Percentiles rank a stretch among this genome's conserved stretches.
phyloP scores from a whole-genome alignment of 305 asterid species.

The Fraxinus floribunda region DNA sequence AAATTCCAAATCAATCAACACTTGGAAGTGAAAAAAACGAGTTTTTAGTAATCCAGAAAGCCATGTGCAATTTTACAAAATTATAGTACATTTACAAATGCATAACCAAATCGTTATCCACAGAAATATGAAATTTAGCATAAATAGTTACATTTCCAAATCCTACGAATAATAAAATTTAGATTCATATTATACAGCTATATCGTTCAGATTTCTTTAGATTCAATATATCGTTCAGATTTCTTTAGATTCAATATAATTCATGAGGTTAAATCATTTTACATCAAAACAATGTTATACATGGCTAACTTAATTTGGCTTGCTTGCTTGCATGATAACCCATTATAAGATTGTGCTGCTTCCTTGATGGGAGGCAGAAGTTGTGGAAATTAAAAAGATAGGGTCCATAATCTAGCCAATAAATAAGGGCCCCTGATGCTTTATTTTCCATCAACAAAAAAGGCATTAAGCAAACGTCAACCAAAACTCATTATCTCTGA shows the following conservation, averaged over 20 bases:
- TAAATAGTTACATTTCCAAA: neutral
- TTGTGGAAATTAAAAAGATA: neutral
- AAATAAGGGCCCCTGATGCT: neutral
- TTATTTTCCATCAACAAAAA: neutral
- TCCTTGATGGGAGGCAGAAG: neutral
- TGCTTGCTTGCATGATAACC: neutral
- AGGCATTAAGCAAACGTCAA: neutral
- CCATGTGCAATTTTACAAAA: neutral
- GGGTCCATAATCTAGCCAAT: neutral
- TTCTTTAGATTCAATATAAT: neutral
- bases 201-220: neutral
- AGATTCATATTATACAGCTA: neutral
- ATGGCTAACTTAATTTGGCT: neutral
- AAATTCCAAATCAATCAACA: slow-evolving; percentile 23
- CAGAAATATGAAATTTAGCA: neutral
- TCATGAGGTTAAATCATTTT: neutral
- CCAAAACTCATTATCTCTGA: neutral
- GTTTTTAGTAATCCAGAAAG: neutral
- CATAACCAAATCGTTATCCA: neutral
- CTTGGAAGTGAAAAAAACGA: neutral
- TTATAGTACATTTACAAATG: neutral
- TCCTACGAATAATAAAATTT: neutral
- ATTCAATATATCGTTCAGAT: neutral
- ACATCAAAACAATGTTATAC: neutral
- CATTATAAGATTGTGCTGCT: neutral